Evolutionary conservation across 2,329 filamentous ascomycete genomes (phyloP).

Genomic region (Claviceps fusiformis): DNA sequence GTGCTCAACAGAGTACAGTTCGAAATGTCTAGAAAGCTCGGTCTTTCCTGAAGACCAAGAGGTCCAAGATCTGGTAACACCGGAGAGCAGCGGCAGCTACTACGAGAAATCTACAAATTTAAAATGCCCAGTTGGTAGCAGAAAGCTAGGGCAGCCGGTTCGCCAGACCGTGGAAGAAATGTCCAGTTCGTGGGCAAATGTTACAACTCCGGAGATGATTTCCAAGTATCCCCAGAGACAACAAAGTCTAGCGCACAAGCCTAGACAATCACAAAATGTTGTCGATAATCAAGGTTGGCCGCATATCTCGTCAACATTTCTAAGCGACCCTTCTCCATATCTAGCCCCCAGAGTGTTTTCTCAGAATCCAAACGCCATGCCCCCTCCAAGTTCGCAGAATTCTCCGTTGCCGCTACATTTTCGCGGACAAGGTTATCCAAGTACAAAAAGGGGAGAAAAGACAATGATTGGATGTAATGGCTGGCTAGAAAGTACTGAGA

Average conservation of each 20-base stretch:
- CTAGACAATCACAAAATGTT: conserved; percentile 17
- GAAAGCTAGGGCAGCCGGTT: not conserved
- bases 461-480: conserved; percentile 40
- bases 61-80: not conserved
- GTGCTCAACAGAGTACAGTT: not conserved
- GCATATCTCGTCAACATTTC: not conserved
- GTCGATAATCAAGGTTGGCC: conserved; percentile 9
- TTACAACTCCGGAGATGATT: conserved; percentile 9
- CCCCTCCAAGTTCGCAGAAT: conserved; percentile 16
- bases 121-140: not conserved
- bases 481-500: conserved; percentile 37
- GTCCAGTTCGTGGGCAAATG: conserved; percentile 10
- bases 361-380: not conserved
- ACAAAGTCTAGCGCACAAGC: conserved; percentile 10
- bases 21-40: not conserved
- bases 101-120: not conserved
- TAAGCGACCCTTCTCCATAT: not conserved
- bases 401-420: conserved; percentile 31
- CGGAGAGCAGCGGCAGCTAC: not conserved
- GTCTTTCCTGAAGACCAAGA: not conserved
- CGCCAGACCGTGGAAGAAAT: conserved; percentile 11
- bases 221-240: conserved; percentile 8
- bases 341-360: not conserved
- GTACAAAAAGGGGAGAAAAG: conserved; percentile 31
- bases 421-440: conserved; percentile 23